Evolutionary conservation across 1,284 basidiomycete species (phyloP).

Genomic region (Ceraceosorus guamensis): DNA sequence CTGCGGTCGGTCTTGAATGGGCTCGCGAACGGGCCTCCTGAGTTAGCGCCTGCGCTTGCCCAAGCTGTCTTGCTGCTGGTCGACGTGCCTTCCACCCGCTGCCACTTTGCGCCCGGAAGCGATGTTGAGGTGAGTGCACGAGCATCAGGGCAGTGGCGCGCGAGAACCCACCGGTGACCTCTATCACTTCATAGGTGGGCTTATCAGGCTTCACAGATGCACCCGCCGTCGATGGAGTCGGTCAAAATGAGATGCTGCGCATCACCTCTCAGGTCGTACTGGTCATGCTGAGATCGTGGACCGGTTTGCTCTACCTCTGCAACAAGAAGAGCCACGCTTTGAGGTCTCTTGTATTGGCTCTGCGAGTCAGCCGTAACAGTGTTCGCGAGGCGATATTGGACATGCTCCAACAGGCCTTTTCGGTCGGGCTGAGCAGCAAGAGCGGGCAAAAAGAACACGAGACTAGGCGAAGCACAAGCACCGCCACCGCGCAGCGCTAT

Average conservation of each 20-base stretch:
- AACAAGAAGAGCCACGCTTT: constrained; percentile 81
- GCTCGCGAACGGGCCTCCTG: constrained; percentile 76
- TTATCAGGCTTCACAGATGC: constrained; percentile 56
- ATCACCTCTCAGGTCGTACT: constrained; percentile 70
- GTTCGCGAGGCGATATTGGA: constrained; percentile 64
- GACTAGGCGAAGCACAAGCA: background rate
- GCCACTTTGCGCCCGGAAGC: constrained; percentile 69
- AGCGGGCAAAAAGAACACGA: background rate
- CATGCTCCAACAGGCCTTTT: constrained; percentile 86
- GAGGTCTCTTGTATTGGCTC: constrained; percentile 71
- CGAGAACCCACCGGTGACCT: background rate
- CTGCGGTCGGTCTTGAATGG: constrained; percentile 79
- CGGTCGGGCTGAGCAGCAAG: constrained; percentile 37
- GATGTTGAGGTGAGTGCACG: constrained; percentile 69
- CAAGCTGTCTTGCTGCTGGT: constrained; percentile 74
- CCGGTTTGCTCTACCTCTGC: constrained; percentile 88
- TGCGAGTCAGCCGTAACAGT: constrained; percentile 78
- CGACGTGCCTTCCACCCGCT: constrained; percentile 75
- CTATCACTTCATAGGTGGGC: background rate
- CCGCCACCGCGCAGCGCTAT: constrained; percentile 2
- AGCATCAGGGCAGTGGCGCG: constrained; percentile 1
- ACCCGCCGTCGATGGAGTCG: constrained; percentile 64
- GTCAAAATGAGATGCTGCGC: constrained; percentile 56
- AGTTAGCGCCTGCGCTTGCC: constrained; percentile 76
- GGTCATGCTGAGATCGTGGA: constrained; percentile 83